Percentiles rank a stretch among this genome's conserved stretches.
Evolutionary conservation across 768 basidiomycete genomes (phyloP).

Genomic region (Mycena galopus): DNA sequence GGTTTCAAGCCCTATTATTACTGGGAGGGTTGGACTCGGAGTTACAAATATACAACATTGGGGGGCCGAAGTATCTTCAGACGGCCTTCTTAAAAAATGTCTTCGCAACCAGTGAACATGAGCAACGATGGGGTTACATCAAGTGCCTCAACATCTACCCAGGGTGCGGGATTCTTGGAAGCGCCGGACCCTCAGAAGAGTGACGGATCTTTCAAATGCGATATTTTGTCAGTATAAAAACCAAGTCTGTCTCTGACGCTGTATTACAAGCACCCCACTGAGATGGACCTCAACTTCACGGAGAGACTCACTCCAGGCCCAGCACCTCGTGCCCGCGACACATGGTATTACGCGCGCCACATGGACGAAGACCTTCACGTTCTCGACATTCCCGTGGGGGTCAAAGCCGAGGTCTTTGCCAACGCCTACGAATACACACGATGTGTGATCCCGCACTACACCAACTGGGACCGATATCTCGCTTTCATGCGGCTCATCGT

Average conservation of each 20-base stretch:
- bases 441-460: conserved; percentile 6
- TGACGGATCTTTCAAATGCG: background rate
- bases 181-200: no score
- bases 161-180: no score
- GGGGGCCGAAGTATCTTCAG: no score
- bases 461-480: conserved; percentile 12
- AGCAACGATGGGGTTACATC: no score
- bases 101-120: no score
- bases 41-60: no score
- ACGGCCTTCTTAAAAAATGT: no score
- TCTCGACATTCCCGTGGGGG: background rate
- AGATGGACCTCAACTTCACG: background rate
- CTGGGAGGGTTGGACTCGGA: no score
- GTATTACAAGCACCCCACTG: background rate
- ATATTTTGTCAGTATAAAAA: background rate
- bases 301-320: background rate
- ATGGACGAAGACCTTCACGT: background rate
- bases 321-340: background rate
- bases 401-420: conserved; percentile 11
- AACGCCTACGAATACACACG: background rate
- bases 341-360: background rate
- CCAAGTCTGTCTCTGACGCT: background rate
- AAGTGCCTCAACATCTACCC: no score
- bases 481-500: conserved; percentile 1
- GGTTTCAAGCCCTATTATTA: no score